Percentiles rank a stretch among this genome's conserved stretches.
Conservation (phyloP, 441 rosid genomes). For the Pelargonium citronellum region DNA sequence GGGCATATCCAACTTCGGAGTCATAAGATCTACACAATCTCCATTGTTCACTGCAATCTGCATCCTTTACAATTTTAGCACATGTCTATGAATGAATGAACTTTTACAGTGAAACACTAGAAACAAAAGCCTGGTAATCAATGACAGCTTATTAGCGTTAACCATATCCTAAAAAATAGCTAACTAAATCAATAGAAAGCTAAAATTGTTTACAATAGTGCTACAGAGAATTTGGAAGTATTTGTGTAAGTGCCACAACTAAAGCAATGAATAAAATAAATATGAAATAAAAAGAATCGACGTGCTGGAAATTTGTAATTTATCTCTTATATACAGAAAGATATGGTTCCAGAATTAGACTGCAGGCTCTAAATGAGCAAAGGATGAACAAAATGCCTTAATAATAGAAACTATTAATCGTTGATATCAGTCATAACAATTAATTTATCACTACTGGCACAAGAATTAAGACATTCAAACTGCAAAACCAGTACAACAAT, state of each 20-base stretch:
- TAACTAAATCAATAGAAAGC: neutral
- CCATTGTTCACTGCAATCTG: neutral
- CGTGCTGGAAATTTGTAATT: neutral
- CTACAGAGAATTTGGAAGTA: neutral
- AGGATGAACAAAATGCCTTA: neutral
- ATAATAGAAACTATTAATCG: neutral
- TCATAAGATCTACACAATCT: neutral
- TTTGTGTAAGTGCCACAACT: neutral
- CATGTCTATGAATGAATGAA: neutral
- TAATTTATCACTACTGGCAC: neutral
- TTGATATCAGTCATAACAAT: neutral
- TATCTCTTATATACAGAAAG: neutral
- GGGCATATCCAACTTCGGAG: slow-evolving; percentile 1
- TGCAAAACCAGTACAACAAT: neutral
- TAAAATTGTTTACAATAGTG: neutral
- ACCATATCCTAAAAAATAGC: neutral
- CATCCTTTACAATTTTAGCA: neutral
- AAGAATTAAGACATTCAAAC: neutral
- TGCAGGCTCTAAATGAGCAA: neutral
- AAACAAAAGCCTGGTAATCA: neutral
- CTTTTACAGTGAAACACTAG: neutral
- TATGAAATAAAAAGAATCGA: neutral
- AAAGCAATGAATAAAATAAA: neutral
- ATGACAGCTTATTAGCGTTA: neutral
- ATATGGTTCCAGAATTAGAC: neutral